phyloP scores from a whole-genome alignment of 2,329 filamentous ascomycete species.

The Diaporthe helianthi region DNA sequence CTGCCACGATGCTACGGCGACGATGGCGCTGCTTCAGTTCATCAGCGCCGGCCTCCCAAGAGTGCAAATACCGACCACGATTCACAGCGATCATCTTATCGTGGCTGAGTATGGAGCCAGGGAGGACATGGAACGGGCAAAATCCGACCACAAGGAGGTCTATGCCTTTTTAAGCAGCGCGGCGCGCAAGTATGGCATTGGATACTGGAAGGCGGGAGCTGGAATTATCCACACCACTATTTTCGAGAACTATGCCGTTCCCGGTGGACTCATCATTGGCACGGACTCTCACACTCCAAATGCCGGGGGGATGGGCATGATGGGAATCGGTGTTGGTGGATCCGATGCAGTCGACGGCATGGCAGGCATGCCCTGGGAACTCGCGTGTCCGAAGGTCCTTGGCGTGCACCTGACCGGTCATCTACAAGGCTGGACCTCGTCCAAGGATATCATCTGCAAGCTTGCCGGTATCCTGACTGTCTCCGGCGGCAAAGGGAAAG shows the following conservation, averaged over 20 bases:
- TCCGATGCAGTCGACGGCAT: conserved; percentile 98
- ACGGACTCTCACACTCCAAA: conserved; percentile 98
- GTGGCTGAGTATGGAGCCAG: conserved; percentile 91
- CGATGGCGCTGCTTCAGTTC: conserved; percentile 98
- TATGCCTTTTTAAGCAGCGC: conserved; percentile 97
- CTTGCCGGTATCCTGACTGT: conserved; percentile 92
- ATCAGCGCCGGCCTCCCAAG: conserved; percentile 92
- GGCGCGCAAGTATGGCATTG: conserved; percentile 87
- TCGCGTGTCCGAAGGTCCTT: conserved; percentile 90
- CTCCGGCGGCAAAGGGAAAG: conserved; percentile 89
- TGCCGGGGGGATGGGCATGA: conserved; percentile 87
- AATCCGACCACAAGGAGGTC: conserved; percentile 92
- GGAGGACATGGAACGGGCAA: conserved; percentile 82
- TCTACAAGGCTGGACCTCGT: conserved; percentile 87
- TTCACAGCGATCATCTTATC: conserved; percentile 99
- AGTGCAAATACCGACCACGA: conserved; percentile 93
- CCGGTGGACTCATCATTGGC: conserved; percentile 97
- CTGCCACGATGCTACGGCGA: conserved; percentile 98
- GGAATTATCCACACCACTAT: conserved; percentile 98
- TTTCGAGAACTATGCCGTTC: conserved; percentile 94
- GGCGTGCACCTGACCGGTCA: conserved; percentile 85
- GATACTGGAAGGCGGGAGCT: conserved; percentile 93
- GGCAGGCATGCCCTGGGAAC: conserved; percentile 95
- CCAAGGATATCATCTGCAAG: conserved; percentile 87
- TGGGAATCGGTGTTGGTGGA: conserved; percentile 96